Evolutionary conservation across 257 asterid species (phyloP).

Genomic region (Nicotiana knightiana): DNA sequence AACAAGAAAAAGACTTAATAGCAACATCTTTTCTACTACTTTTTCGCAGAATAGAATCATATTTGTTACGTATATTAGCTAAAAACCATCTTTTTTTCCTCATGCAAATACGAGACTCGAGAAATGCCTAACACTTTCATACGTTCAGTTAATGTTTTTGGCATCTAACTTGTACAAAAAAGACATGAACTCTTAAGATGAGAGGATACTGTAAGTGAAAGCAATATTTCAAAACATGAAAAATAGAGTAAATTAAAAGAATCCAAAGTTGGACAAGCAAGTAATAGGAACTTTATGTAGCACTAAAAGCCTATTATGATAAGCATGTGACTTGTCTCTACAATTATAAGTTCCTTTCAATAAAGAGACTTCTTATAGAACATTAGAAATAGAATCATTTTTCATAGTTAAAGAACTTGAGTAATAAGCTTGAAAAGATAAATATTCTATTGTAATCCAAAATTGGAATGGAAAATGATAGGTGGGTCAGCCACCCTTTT

Average conservation of each 20-base stretch:
- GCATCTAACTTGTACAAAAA: not conserved
- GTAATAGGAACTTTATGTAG: constrained; percentile 25
- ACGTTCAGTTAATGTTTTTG: not conserved
- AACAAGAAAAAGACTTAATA: not conserved
- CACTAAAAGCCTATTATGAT: constrained; percentile 19
- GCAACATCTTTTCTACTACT: not conserved
- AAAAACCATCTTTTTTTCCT: not conserved
- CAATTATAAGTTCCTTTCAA: constrained; percentile 22
- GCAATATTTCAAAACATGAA: constrained; percentile 3
- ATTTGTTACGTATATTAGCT: not conserved
- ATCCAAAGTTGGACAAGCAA: constrained; percentile 37
- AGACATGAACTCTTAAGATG: not conserved
- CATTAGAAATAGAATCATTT: constrained; percentile 14
- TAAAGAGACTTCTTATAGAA: constrained; percentile 8
- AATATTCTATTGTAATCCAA: constrained; percentile 26
- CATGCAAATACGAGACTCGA: not conserved
- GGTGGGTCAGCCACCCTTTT: not conserved
- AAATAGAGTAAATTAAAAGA: not conserved
- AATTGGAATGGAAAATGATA: constrained; percentile 6
- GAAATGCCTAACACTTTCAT: not conserved
- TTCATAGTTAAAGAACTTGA: constrained; percentile 26
- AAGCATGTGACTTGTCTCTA: constrained; percentile 34
- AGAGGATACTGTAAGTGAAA: not conserved
- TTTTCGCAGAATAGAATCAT: not conserved
- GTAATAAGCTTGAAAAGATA: constrained; percentile 22